Base-by-base conservation (phyloP, 805 yeast genomes). In the Kuraishia molischiana region DNA sequence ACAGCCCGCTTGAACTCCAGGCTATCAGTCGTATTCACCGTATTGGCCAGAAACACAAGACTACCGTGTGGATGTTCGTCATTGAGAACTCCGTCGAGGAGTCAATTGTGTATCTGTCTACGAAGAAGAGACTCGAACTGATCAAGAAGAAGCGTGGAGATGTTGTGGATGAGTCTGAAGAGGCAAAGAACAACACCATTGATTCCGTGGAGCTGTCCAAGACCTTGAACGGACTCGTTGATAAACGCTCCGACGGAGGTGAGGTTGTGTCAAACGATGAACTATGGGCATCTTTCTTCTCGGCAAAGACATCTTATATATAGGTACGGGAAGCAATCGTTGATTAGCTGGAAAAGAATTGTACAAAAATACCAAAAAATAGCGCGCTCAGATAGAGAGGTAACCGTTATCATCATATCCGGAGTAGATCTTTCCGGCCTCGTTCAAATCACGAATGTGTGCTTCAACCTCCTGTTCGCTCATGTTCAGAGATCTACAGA, bases 41-140 rank as follows among this genome's bases (percentile, higher is more conserved):
- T 44, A 89, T 90, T 52, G 98, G 98, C 0, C 98, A 92, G 56
- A 70, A 67, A 3, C 64, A 69, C 32, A 77, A 74, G 13, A 92
- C 98, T 0, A 81, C 79, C 1, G 95, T 90, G 2, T 92, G 97
- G 96, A 80, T 83, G 74, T 87, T 90, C 61, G 78, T 83, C 19
- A 81, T 89, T 39, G 74, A 72, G 39, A 78, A 80, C 30, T 77
- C 95, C 0, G 95, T 92, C 13, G 98, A 92, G 56, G 95, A 90
- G 52, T 80, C 85, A 33, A 84, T 92, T 34, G 73, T 85, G 24
- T 58, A 74, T n/a, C 54, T 82, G 38, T 71, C 86, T 1, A 76
- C 87, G 0, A 67, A 72, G 41, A 77, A 74, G 46, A 61, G 92
- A 35, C 46, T 79, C 11, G 64, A 63, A 40, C 65, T 64, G 44